These are phyloP conservation scores for Psilocybe tampanensis DNA, from an alignment of 768 basidiomycete genomes.

Conservation along the genomic window DNA sequence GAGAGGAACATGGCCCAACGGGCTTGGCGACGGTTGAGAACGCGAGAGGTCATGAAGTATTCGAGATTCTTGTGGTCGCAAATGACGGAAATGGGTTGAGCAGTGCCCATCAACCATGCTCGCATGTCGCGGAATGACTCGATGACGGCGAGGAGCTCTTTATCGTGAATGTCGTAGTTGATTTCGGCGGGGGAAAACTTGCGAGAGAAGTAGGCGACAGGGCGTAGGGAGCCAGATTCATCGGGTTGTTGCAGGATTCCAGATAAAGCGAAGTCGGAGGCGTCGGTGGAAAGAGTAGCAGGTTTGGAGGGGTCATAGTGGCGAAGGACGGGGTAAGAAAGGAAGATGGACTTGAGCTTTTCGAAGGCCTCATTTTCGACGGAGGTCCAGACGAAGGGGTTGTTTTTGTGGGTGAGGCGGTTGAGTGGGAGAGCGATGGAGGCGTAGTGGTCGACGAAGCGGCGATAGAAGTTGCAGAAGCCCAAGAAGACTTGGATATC, in stretches of 20 bases:
- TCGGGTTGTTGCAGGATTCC: slow-evolving; percentile 33
- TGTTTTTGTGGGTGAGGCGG: slow-evolving; percentile 18
- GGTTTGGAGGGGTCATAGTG: slow-evolving; percentile 32
- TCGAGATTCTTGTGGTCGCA: slow-evolving; percentile 43
- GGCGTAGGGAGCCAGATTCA: slow-evolving; percentile 30
- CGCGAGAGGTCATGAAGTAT: slow-evolving; percentile 42
- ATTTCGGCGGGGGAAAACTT: slow-evolving; percentile 34
- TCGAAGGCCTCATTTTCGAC: slow-evolving; percentile 23
- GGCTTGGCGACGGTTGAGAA: slow-evolving; percentile 47
- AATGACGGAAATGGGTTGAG: slow-evolving; percentile 22
- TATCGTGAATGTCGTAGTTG: slow-evolving; percentile 56
- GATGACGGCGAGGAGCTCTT: slow-evolving; percentile 53
- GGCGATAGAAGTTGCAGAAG: slow-evolving; percentile 46
- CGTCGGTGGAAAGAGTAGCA: slow-evolving; percentile 29
- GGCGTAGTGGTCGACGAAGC: slow-evolving; percentile 41
- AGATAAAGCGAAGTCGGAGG: slow-evolving; percentile 36
- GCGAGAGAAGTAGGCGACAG: slow-evolving; percentile 41
- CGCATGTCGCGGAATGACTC: slow-evolving; percentile 36
- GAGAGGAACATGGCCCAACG: slow-evolving; percentile 47
- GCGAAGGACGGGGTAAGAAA: slow-evolving; percentile 30
- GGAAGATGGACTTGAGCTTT: slow-evolving; percentile 27
- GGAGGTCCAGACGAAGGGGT: slow-evolving; percentile 13
- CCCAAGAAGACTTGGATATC: slow-evolving; percentile 44
- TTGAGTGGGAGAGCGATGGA: slow-evolving; percentile 32
- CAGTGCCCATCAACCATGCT: slow-evolving; percentile 32